Percentiles rank a stretch among this genome's conserved stretches.
These are phyloP conservation scores for Flaveria trinervia DNA, from an alignment of 129 eudicot species.

Conservation along the genomic window DNA sequence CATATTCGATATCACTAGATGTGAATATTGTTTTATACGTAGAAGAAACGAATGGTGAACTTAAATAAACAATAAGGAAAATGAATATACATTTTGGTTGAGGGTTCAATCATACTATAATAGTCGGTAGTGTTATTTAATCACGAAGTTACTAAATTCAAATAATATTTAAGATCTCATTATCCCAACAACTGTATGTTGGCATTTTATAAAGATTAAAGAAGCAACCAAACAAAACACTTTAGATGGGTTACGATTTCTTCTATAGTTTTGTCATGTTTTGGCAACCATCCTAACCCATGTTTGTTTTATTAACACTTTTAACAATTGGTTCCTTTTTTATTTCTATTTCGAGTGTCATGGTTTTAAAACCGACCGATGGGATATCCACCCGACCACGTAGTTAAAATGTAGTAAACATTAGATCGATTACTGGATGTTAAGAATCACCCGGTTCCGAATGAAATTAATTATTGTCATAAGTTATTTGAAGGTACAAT, in stretches of 20 bases:
- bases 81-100: too few relatives aligned
- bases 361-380: too few relatives aligned
- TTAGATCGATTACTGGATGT: too few relatives aligned
- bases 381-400: too few relatives aligned
- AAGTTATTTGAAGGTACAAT: too few relatives aligned
- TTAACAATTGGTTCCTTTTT: neutral
- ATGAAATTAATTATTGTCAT: too few relatives aligned
- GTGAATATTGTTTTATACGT: neutral
- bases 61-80: too few relatives aligned
- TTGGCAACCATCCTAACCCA: neutral
- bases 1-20: neutral
- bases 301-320: constrained; percentile 7
- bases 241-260: neutral
- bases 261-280: neutral
- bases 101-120: too few relatives aligned
- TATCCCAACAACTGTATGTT: neutral
- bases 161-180: neutral
- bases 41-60: too few relatives aligned
- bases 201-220: neutral
- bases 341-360: neutral
- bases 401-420: too few relatives aligned
- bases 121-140: neutral
- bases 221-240: neutral
- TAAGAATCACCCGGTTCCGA: too few relatives aligned
- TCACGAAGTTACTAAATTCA: neutral